Evolutionary conservation across 208 protist genomes (phyloP), one percentile per base, ranked within the genome.

Genomic region (Leishmania gerbilli): DNA sequence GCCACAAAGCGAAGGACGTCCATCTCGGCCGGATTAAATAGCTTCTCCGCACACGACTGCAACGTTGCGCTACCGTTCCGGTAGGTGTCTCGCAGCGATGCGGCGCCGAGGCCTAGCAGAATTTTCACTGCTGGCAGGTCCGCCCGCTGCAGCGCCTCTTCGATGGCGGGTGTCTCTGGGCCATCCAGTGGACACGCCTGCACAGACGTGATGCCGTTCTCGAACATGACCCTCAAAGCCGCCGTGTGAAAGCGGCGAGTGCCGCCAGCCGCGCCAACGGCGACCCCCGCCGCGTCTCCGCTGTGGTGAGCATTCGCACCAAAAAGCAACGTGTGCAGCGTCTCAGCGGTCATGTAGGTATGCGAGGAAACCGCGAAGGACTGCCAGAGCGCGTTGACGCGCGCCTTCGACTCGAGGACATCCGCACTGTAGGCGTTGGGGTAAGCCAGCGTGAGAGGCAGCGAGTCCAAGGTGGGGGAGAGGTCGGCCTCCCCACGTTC

Each of bases 341-440:
- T 93, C 74, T 94, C 89, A 1, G 91, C 81, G 5, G 86, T 95
- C 40, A 89, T 69, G 87, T 92, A 93, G 6, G 88, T 93, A 15
- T 85, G 67, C 24, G 88, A 84, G 27, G 74, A 62, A 74, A 95
- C 90, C 8, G 83, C 79, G 13, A 96, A 88, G 34, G 90, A 74
- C 55, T 82, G 69, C 83, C 94, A 91, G 55, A 90, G 71, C 6
- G 88, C 74, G 34, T 71, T 79, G 45, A 96, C 89, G 51, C 88
- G 87, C 37, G 86, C 79, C 79, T 90, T 87, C 56, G 87, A 86
- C 6, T 83, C 51, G 24, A 82, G 79, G 53, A 87, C 93, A 60
- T 91, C 85, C 17, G 81, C 85, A 51, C 85, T 87, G 85, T 92
- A 94, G 37, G 82, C 82, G 79, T 81, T 89, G 11, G 88, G 84